A percentile compares a stretch with the other conserved stretches of the same genome.
Evolutionary conservation across 192 early-diverging fungal genomes (phyloP).

Genomic region (Phlyctochytrium arcticum): DNA sequence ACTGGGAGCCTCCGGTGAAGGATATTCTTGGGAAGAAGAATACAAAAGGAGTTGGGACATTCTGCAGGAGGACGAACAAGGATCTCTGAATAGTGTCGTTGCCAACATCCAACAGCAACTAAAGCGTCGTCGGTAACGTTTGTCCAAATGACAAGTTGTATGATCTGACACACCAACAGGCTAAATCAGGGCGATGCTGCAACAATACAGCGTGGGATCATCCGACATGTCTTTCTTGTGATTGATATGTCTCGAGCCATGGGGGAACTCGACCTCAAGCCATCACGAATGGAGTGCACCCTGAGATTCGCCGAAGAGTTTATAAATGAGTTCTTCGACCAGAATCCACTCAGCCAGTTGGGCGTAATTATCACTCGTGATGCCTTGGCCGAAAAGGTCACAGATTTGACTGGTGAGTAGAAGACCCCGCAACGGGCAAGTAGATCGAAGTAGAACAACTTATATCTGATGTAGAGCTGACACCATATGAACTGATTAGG

Average conservation of each 20-base stretch:
- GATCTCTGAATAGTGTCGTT: conserved; percentile 73
- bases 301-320: conserved; percentile 65
- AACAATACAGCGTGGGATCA: conserved; percentile 44
- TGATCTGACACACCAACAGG: conserved; percentile 1
- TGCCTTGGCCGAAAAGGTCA: conserved; percentile 78
- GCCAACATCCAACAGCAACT: conserved; percentile 58
- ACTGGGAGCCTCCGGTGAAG: conserved; percentile 34
- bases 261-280: conserved; percentile 80
- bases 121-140: conserved; percentile 56
- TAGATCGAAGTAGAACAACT: no score
- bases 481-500: conserved; percentile 20
- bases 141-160: not conserved
- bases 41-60: conserved; percentile 95
- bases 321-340: conserved; percentile 87
- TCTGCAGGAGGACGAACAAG: conserved; percentile 55
- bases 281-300: conserved; percentile 73
- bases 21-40: conserved; percentile 92
- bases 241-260: conserved; percentile 81
- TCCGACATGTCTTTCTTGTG: conserved; percentile 73
- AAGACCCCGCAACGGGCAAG: no score
- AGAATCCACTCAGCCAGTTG: conserved; percentile 90
- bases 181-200: conserved; percentile 16
- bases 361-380: conserved; percentile 80
- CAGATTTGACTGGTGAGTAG: conserved; percentile 76
- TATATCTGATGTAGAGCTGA: not conserved